These are phyloP conservation scores for Ulmus americana DNA, from an alignment of 331 rosid genomes.

Conservation along the genomic window DNA sequence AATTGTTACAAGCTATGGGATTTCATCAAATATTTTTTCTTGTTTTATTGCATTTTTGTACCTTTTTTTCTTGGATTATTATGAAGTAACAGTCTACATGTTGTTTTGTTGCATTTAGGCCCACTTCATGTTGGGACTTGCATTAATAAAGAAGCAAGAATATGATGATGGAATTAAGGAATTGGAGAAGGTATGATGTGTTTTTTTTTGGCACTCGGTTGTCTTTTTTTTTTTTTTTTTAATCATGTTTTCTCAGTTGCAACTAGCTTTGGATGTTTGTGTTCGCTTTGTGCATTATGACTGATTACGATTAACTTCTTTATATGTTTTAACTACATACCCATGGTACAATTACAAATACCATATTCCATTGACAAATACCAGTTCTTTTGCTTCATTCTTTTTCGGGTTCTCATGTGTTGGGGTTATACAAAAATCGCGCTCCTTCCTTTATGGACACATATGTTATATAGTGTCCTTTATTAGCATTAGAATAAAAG, in stretches of 20 bases:
- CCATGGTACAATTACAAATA: too few species aligned
- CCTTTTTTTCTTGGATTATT: neutral
- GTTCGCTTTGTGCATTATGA: neutral
- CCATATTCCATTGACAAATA: too few species aligned
- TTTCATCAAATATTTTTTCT: neutral
- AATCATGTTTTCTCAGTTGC: slow-evolving; percentile 1
- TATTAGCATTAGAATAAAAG: too few species aligned
- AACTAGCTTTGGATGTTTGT: neutral
- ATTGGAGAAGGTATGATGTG: slow-evolving; percentile 60
- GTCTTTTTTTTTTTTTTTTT: neutral
- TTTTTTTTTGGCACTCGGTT: neutral
- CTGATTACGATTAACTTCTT: neutral
- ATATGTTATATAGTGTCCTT: too few species aligned
- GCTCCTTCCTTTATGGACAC: too few species aligned
- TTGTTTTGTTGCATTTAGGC: slow-evolving; percentile 46
- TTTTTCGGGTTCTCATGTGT: too few species aligned
- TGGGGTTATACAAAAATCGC: too few species aligned
- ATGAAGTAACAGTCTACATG: neutral
- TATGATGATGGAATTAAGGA: slow-evolving; percentile 58
- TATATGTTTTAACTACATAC: neutral
- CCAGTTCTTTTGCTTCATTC: too few species aligned
- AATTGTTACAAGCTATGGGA: neutral
- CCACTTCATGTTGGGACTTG: slow-evolving; percentile 87
- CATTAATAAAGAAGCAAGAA: slow-evolving; percentile 53
- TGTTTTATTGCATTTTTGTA: neutral